Evolutionary conservation across 2,329 filamentous ascomycete species (phyloP).

Genomic region (Neofusicoccum sp.): DNA sequence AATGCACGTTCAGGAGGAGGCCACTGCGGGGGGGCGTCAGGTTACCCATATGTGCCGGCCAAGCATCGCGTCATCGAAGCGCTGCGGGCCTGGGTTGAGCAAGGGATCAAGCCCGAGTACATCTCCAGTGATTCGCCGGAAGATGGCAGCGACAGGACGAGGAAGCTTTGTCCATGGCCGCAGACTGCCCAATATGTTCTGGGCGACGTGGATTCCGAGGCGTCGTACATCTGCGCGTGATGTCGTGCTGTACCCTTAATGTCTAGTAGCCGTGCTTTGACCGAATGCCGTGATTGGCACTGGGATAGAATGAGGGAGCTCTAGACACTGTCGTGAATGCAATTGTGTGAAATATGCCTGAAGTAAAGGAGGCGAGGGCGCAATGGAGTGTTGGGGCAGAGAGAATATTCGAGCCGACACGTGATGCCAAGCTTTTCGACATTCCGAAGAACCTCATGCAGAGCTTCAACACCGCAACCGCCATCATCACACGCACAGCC

Average conservation of each 20-base stretch:
- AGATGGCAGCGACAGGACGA: conserved; percentile 7
- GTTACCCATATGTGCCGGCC: conserved; percentile 6
- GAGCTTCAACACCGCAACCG: conserved; percentile 2
- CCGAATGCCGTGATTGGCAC: not conserved
- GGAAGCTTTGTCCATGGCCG: conserved; percentile 16
- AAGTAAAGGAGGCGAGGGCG: not conserved
- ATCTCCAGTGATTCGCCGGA: conserved; percentile 1
- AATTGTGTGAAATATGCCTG: not conserved
- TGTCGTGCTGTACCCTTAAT: not conserved
- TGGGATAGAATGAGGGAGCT: not conserved
- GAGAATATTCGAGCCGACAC: not conserved
- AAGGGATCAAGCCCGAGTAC: conserved; percentile 2
- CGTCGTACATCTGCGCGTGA: not conserved
- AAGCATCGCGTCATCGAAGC: conserved; percentile 3
- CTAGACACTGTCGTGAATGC: not conserved
- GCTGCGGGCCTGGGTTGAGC: conserved; percentile 15
- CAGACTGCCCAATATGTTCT: not conserved
- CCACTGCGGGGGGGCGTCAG: conserved; percentile 3
- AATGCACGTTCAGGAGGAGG: conserved; percentile 3
- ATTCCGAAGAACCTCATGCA: conserved; percentile 16
- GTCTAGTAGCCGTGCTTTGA: not conserved
- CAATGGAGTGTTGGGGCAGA: not conserved
- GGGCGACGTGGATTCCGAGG: not conserved
- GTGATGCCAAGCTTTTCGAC: conserved; percentile 19
- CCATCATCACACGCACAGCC: conserved; percentile 15